These are phyloP conservation scores for Phytophthora pluvialis DNA, from an alignment of 352 stramenopile species.

Conservation along the genomic window DNA sequence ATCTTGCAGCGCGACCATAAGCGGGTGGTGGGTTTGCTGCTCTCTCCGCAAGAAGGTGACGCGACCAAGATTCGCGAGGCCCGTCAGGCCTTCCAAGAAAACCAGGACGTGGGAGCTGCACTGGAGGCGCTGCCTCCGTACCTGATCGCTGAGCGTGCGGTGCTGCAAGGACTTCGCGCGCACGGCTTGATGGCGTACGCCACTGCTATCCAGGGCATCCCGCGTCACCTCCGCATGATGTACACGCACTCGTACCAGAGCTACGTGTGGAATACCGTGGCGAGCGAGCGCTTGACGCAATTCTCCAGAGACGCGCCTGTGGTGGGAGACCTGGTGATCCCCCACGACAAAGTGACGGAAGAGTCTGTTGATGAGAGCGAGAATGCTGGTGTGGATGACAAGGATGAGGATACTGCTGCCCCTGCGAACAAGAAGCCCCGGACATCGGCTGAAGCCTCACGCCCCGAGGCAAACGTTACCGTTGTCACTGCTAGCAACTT, in stretches of 20 bases:
- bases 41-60: constrained; percentile 83
- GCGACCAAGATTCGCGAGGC: constrained; percentile 77
- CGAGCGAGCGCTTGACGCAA: constrained; percentile 87
- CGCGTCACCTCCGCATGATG: constrained; percentile 91
- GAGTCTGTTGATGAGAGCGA: constrained; percentile 45
- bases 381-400: constrained; percentile 12
- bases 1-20: constrained; percentile 95
- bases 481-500: constrained; percentile 92
- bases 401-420: constrained; percentile 38
- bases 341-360: constrained; percentile 44
- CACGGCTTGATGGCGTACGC: constrained; percentile 64
- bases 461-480: constrained; percentile 17
- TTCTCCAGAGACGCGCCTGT: constrained; percentile 72
- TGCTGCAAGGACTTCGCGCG: constrained; percentile 67
- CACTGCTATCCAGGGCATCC: constrained; percentile 78
- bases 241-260: constrained; percentile 95
- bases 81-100: constrained; percentile 66
- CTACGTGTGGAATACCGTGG: constrained; percentile 96
- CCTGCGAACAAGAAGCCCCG: constrained; percentile 29
- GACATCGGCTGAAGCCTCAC: constrained; percentile 50
- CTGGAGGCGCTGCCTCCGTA: constrained; percentile 77
- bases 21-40: constrained; percentile 90
- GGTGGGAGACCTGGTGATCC: constrained; percentile 93
- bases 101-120: constrained; percentile 61
- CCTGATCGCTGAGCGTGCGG: constrained; percentile 78